A percentile compares a stretch with the other conserved stretches of the same genome.
phyloP scores from a whole-genome alignment of 371 early-diverging fungal genomes.

The Lichtheimia ramosa region DNA sequence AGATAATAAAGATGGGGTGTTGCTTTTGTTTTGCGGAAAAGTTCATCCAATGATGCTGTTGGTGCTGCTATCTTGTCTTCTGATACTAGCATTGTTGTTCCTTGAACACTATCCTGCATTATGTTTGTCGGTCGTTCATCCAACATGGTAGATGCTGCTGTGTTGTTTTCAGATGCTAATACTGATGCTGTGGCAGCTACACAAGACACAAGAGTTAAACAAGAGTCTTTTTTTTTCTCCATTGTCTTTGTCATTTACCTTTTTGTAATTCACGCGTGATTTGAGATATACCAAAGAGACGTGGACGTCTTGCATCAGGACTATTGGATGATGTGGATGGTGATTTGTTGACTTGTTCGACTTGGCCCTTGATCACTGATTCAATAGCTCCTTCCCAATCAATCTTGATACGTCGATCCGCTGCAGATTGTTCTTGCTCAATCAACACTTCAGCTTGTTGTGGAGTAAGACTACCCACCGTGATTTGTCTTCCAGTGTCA shows the following conservation, averaged over 20 bases:
- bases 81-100: not conserved
- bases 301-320: slow-evolving; percentile 17
- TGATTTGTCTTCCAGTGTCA: slow-evolving; percentile 63
- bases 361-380: slow-evolving; percentile 11
- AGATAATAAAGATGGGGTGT: slow-evolving; percentile 56
- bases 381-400: slow-evolving; percentile 38
- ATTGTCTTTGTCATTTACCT: slow-evolving; percentile 20
- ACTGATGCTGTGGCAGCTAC: slow-evolving; percentile 17
- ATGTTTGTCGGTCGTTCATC: slow-evolving; percentile 1
- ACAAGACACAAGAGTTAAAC: not conserved
- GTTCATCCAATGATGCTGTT: slow-evolving; percentile 43
- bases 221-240: not conserved
- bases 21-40: slow-evolving; percentile 53
- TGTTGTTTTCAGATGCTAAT: not conserved
- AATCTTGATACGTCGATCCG: slow-evolving; percentile 41
- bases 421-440: slow-evolving; percentile 59
- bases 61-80: slow-evolving; percentile 15
- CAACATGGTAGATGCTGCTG: not conserved
- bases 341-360: slow-evolving; percentile 14
- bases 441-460: slow-evolving; percentile 60
- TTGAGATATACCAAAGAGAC: slow-evolving; percentile 36
- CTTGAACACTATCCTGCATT: not conserved
- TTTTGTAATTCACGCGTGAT: slow-evolving; percentile 42
- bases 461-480: slow-evolving; percentile 57
- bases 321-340: slow-evolving; percentile 18